phyloP scores from a whole-genome alignment of 352 stramenopile species.

The Phytophthora macrochlamydospora region DNA sequence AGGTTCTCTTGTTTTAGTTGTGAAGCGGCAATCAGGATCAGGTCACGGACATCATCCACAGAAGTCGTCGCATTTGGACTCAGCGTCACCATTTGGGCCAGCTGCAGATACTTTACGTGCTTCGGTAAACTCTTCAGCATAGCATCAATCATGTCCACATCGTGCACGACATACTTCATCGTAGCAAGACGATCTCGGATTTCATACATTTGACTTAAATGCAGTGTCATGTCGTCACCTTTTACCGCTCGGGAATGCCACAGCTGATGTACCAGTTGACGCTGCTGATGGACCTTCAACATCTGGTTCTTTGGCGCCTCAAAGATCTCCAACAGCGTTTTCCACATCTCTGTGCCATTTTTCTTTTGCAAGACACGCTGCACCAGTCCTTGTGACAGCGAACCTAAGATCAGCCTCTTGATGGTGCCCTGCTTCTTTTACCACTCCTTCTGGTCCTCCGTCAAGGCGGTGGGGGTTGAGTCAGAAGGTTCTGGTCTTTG shows the following conservation, averaged over 20 bases:
- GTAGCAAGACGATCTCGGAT: not conserved
- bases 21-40: not conserved
- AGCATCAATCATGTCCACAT: slow-evolving; percentile 11
- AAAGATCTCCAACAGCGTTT: not conserved
- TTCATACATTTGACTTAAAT: slow-evolving; percentile 5
- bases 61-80: not conserved
- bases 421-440: slow-evolving; percentile 4
- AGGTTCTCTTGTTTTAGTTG: not conserved
- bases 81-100: slow-evolving; percentile 1
- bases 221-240: slow-evolving; percentile 5
- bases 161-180: slow-evolving; percentile 6
- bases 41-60: not conserved
- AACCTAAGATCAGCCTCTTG: slow-evolving; percentile 3
- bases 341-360: not conserved
- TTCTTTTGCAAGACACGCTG: not conserved
- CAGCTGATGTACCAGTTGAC: slow-evolving; percentile 5
- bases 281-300: not conserved
- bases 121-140: slow-evolving; percentile 2
- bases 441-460: not conserved
- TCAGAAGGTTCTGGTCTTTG: not conserved
- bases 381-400: not conserved
- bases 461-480: not conserved
- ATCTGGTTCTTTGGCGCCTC: not conserved
- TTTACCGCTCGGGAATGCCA: not conserved
- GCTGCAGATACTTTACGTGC: slow-evolving; percentile 2